These are phyloP conservation scores for Aspergillus eucalypticola DNA, from an alignment of 2,329 filamentous ascomycete genomes.

Conservation along the genomic window DNA sequence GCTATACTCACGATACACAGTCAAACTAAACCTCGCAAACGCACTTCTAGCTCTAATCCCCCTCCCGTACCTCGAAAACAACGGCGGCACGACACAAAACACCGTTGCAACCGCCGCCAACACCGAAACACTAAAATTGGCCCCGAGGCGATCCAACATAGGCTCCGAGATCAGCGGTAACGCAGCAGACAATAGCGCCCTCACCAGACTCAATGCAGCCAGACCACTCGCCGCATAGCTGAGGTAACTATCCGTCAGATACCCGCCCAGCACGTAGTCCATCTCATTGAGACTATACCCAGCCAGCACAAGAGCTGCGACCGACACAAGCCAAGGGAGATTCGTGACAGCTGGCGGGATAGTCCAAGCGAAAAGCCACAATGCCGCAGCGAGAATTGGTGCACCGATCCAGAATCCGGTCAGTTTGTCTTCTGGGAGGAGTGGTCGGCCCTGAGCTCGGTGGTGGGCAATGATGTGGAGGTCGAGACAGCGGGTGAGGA, in stretches of 20 bases:
- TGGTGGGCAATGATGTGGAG: constrained; percentile 32
- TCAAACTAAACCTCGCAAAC: constrained; percentile 36
- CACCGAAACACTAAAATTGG: constrained; percentile 39
- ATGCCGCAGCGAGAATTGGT: constrained; percentile 45
- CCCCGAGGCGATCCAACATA: constrained; percentile 41
- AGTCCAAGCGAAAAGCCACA: constrained; percentile 52
- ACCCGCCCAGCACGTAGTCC: constrained; percentile 42
- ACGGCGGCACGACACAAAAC: constrained; percentile 37
- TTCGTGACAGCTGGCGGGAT: constrained; percentile 41
- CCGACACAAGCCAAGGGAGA: constrained; percentile 43
- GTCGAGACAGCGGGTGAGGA: constrained; percentile 47
- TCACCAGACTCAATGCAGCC: constrained; percentile 42
- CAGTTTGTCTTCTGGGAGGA: constrained; percentile 50
- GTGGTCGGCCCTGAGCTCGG: constrained; percentile 19
- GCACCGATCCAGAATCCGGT: constrained; percentile 50
- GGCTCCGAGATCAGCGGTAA: constrained; percentile 43
- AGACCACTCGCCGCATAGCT: constrained; percentile 47
- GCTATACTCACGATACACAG: constrained; percentile 28
- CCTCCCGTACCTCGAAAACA: constrained; percentile 38
- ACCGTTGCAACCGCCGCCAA: constrained; percentile 44
- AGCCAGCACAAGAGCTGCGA: constrained; percentile 42
- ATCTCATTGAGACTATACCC: constrained; percentile 52
- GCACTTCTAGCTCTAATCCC: constrained; percentile 34
- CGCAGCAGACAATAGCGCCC: constrained; percentile 39
- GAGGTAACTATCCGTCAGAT: constrained; percentile 47